Conservation (phyloP, 805 yeast species). For the Candida berthetii region DNA sequence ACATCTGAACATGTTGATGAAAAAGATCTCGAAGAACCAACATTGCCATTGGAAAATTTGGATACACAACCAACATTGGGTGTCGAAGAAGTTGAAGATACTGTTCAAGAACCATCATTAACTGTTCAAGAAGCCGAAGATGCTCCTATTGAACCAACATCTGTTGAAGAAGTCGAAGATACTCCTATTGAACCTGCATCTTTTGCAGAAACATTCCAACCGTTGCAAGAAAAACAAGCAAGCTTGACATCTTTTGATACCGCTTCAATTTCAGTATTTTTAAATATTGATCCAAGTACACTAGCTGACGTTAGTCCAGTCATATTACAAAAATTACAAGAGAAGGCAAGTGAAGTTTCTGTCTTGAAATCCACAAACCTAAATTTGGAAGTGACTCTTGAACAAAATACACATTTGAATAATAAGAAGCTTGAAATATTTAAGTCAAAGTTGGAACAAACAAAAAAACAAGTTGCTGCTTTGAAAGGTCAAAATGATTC, state of each 20-base stretch:
- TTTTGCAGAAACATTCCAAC: too few relatives aligned
- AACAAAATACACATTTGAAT: slow-evolving; percentile 30
- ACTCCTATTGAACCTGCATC: too few relatives aligned
- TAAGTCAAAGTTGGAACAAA: slow-evolving; percentile 20
- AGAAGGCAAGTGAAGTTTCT: slow-evolving; percentile 26
- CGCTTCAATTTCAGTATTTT: slow-evolving; percentile 26
- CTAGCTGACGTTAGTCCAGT: slow-evolving; percentile 15
- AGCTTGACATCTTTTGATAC: neutral
- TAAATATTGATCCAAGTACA: slow-evolving; percentile 20
- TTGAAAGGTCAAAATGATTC: slow-evolving; percentile 15
- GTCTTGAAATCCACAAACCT: slow-evolving; percentile 30
- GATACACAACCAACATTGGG: too few relatives aligned
- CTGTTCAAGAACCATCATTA: too few relatives aligned
- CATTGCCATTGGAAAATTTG: too few relatives aligned
- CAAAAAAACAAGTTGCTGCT: slow-evolving; percentile 16
- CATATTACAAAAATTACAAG: slow-evolving; percentile 21
- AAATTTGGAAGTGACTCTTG: slow-evolving; percentile 30
- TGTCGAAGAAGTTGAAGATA: too few relatives aligned
- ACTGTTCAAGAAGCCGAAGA: too few relatives aligned
- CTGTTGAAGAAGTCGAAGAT: too few relatives aligned
- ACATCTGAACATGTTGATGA: too few relatives aligned
- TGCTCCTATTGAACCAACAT: too few relatives aligned
- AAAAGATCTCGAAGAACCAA: too few relatives aligned
- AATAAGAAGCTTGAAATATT: slow-evolving; percentile 25
- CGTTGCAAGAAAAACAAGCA: too few relatives aligned